A percentile compares a stretch with the other conserved stretches of the same genome.
These are phyloP conservation scores for Leptographium procerum DNA, from an alignment of 2,329 filamentous ascomycete genomes.

Conservation along the genomic window DNA sequence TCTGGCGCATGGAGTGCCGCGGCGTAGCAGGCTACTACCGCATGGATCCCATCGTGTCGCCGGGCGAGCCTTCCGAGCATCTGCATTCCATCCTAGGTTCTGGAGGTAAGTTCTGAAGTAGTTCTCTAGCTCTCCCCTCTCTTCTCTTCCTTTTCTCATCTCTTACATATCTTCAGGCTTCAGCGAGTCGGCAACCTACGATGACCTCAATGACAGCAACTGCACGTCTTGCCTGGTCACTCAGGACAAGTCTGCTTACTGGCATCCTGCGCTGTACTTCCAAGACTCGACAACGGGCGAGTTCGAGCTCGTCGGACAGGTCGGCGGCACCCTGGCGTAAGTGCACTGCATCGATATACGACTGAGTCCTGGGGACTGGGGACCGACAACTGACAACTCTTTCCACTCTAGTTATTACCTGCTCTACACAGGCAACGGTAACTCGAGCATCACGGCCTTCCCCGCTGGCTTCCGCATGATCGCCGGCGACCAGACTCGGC, in stretches of 20 bases:
- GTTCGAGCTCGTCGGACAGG: conserved; percentile 58
- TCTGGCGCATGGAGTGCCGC: conserved; percentile 85
- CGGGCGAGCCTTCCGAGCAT: conserved; percentile 49
- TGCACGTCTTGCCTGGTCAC: conserved; percentile 75
- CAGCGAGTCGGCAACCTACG: conserved; percentile 40
- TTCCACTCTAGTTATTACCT: conserved; percentile 64
- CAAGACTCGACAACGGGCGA: conserved; percentile 50
- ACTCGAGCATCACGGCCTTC: conserved; percentile 58
- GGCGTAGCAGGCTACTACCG: conserved; percentile 57
- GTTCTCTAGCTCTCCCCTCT: not conserved
- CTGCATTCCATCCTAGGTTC: conserved; percentile 68
- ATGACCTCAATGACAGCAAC: conserved; percentile 45
- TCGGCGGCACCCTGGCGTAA: conserved; percentile 77
- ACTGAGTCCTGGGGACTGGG: no score
- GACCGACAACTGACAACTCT: no score
- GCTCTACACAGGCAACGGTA: conserved; percentile 41
- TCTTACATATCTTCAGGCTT: conserved; percentile 41
- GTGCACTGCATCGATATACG: conserved; percentile 30
- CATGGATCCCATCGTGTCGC: conserved; percentile 65
- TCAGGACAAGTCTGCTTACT: conserved; percentile 82
- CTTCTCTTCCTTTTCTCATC: no score
- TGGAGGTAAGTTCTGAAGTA: conserved; percentile 52
- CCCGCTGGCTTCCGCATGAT: conserved; percentile 72
- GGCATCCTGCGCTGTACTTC: conserved; percentile 73
- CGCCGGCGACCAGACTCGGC: conserved; percentile 56